Conservation (phyloP, 306 rosid species). For the Glycyrrhiza uralensis region DNA sequence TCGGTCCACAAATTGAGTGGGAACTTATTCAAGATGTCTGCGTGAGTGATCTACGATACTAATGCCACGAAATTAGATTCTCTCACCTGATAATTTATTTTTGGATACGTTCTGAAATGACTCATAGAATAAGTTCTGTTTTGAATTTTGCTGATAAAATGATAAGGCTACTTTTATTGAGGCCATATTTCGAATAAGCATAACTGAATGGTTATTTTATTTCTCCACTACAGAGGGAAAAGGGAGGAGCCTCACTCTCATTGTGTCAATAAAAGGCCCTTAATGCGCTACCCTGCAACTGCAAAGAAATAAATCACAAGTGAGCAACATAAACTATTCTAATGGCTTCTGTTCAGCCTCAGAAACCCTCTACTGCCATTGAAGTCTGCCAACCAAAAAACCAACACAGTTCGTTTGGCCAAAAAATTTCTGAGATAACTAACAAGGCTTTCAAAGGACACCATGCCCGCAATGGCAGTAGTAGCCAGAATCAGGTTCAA, state of each 20-base stretch:
- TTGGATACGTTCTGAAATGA: not conserved
- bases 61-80: conserved; percentile 28
- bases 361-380: conserved; percentile 23
- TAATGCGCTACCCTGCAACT: conserved; percentile 4
- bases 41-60: not conserved
- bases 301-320: conserved; percentile 13
- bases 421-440: conserved; percentile 37
- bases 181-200: conserved; percentile 23
- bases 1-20: conserved; percentile 23
- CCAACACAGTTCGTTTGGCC: conserved; percentile 41
- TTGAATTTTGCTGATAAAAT: not conserved
- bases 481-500: conserved; percentile 23
- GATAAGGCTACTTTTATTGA: conserved; percentile 21
- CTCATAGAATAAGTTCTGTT: conserved; percentile 34
- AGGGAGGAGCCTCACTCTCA: not conserved
- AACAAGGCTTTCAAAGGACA: conserved; percentile 44
- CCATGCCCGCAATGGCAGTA: conserved; percentile 30
- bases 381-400: conserved; percentile 36
- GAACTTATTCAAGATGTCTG: conserved; percentile 29
- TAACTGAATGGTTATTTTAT: conserved; percentile 28
- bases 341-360: conserved; percentile 51
- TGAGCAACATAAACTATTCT: not conserved
- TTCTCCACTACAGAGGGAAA: conserved; percentile 20
- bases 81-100: conserved; percentile 19
- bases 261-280: conserved; percentile 34